Conservation (phyloP, 768 basidiomycete species). For the Kwoniella dejecticola region DNA sequence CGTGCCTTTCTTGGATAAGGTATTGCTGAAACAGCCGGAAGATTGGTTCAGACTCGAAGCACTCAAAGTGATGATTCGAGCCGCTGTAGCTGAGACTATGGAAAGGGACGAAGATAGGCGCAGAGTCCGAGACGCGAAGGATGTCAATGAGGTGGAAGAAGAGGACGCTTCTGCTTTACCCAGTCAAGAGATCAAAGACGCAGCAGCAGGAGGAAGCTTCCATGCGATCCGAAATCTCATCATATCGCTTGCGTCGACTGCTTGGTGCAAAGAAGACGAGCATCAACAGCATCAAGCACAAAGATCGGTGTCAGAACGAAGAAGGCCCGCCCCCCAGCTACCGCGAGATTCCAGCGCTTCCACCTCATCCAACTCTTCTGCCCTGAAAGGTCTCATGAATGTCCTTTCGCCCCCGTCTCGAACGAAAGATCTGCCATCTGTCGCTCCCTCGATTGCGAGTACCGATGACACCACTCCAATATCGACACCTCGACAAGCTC, state of each 20-base stretch:
- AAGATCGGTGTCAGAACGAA: conserved; percentile 2
- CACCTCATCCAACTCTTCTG: conserved; percentile 6
- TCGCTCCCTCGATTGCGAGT: conserved; percentile 23
- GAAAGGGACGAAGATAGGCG: conserved; percentile 51
- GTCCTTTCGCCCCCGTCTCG: conserved; percentile 32
- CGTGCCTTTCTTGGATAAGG: conserved; percentile 55
- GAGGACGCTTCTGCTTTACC: conserved; percentile 38
- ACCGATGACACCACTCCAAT: conserved; percentile 10
- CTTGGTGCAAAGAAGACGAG: conserved; percentile 37
- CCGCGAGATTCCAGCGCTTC: conserved; percentile 5
- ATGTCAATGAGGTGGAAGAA: conserved; percentile 22
- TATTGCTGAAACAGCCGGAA: conserved; percentile 49
- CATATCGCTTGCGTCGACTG: conserved; percentile 37
- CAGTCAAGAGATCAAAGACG: conserved; percentile 37
- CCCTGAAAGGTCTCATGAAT: conserved; percentile 27
- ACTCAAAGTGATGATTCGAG: conserved; percentile 46
- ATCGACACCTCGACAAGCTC: background rate
- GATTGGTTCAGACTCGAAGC: conserved; percentile 51
- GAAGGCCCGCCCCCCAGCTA: conserved; percentile 10
- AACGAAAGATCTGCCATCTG: conserved; percentile 35
- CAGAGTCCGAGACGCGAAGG: conserved; percentile 19
- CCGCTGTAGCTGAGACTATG: conserved; percentile 52
- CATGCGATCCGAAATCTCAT: conserved; percentile 43
- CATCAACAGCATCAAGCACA: background rate
- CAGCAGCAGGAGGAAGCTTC: conserved; percentile 40